Conservation (phyloP, 2,329 filamentous ascomycete genomes). For the Penicillium vulpinum region DNA sequence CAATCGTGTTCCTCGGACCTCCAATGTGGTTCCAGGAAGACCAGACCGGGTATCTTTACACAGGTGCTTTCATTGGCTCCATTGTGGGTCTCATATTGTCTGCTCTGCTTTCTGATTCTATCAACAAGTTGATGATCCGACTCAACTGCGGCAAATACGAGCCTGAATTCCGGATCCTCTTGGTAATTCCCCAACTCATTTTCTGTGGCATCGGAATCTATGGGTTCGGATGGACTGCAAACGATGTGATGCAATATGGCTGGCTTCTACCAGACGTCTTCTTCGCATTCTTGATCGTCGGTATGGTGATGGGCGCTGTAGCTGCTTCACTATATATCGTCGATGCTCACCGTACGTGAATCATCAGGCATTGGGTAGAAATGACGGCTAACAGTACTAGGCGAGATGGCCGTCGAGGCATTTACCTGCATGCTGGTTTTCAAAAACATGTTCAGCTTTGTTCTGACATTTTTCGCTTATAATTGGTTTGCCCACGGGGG, state of each 20-base stretch:
- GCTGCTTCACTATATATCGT: slow-evolving; percentile 85
- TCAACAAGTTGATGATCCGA: slow-evolving; percentile 68
- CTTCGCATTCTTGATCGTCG: slow-evolving; percentile 78
- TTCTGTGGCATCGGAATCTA: slow-evolving; percentile 77
- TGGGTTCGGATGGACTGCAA: slow-evolving; percentile 75
- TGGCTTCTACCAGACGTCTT: slow-evolving; percentile 78
- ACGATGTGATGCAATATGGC: slow-evolving; percentile 61
- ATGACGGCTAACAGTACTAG: slow-evolving; percentile 42
- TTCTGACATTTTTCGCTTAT: slow-evolving; percentile 79
- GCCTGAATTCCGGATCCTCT: slow-evolving; percentile 82
- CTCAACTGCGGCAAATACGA: slow-evolving; percentile 82
- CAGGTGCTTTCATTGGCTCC: slow-evolving; percentile 80
- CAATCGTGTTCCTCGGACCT: slow-evolving; percentile 76
- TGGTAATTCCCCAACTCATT: slow-evolving; percentile 79
- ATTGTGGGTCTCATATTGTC: slow-evolving; percentile 74
- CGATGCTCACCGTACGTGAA: slow-evolving; percentile 76
- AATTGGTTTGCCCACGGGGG: slow-evolving; percentile 70
- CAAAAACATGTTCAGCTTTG: slow-evolving; percentile 92
- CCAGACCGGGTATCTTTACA: slow-evolving; percentile 82
- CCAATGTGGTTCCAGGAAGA: slow-evolving; percentile 81
- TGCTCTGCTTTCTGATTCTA: slow-evolving; percentile 71
- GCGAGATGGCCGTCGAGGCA: slow-evolving; percentile 78
- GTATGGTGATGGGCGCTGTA: slow-evolving; percentile 90
- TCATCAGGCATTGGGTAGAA: background rate
- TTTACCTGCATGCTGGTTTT: slow-evolving; percentile 90